Percentiles rank a stretch among this genome's conserved stretches.
Evolutionary conservation across 768 basidiomycete genomes (phyloP).

Genomic region (Auricularia sp.): DNA sequence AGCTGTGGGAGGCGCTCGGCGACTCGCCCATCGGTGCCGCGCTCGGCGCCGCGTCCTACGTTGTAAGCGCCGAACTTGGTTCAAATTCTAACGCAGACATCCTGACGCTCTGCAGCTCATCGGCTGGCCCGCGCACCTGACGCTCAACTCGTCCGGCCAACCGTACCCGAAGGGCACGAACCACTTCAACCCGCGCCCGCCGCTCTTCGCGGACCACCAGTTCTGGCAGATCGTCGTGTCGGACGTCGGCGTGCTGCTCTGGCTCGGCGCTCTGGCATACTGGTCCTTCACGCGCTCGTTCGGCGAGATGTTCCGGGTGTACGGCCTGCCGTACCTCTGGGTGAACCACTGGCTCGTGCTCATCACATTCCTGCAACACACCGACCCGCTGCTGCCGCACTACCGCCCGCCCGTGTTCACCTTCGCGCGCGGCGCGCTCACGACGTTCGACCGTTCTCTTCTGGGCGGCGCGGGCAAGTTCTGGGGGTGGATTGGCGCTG

Average conservation of each 20-base stretch:
- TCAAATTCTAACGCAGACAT: neutral
- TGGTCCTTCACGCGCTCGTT: slow-evolving; percentile 57
- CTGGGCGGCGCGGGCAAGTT: slow-evolving; percentile 68
- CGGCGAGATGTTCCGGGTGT: slow-evolving; percentile 62
- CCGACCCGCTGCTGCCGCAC: slow-evolving; percentile 89
- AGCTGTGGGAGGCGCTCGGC: slow-evolving; percentile 77
- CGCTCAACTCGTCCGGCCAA: slow-evolving; percentile 80
- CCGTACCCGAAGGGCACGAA: slow-evolving; percentile 67
- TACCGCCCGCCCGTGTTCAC: slow-evolving; percentile 85
- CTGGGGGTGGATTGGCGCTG: slow-evolving; percentile 78
- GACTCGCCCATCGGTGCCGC: slow-evolving; percentile 78
- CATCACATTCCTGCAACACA: slow-evolving; percentile 98
- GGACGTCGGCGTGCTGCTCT: slow-evolving; percentile 69
- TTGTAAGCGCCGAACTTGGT: slow-evolving; percentile 32
- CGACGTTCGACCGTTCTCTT: slow-evolving; percentile 79
- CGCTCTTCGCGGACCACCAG: slow-evolving; percentile 82
- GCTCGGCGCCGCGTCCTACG: slow-evolving; percentile 41
- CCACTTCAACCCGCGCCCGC: slow-evolving; percentile 72
- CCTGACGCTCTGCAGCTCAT: slow-evolving; percentile 34
- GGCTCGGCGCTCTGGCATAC: slow-evolving; percentile 48
- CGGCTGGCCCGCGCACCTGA: slow-evolving; percentile 83
- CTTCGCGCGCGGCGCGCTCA: slow-evolving; percentile 86
- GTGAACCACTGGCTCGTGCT: slow-evolving; percentile 92
- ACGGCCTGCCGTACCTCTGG: slow-evolving; percentile 86
- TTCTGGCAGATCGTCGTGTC: slow-evolving; percentile 66